Evolutionary conservation across 768 basidiomycete species (phyloP).

Genomic region (Suillus subalutaceus): DNA sequence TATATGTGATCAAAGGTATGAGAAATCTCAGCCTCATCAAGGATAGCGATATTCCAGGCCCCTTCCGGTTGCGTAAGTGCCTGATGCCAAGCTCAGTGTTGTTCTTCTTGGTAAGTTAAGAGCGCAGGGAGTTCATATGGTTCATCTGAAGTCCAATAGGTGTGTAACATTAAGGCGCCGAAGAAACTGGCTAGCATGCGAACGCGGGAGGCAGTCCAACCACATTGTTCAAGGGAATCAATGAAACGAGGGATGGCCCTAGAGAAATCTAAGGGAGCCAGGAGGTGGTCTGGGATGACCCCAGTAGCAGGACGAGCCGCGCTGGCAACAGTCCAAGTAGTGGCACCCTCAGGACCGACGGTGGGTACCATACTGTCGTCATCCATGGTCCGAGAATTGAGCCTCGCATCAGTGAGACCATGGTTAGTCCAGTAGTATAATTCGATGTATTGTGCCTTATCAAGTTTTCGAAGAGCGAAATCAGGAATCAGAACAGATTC

Average conservation of each 20-base stretch:
- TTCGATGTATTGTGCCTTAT: not conserved
- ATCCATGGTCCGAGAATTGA: accelerated
- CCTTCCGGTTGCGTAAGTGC: not conserved
- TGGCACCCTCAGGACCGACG: accelerated
- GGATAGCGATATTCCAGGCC: not conserved
- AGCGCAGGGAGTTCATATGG: no score
- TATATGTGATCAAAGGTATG: not conserved
- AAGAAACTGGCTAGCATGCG: no score
- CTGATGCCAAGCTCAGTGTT: not conserved
- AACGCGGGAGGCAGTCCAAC: not conserved
- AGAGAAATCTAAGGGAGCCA: not conserved
- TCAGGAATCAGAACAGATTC: not conserved
- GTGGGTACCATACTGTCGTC: not conserved
- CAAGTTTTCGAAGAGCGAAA: not conserved
- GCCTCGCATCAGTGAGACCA: not conserved
- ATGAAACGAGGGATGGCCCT: not conserved
- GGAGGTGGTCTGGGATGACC: not conserved
- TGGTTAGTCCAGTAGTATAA: not conserved
- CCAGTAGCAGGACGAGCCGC: not conserved
- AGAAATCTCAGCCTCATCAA: not conserved
- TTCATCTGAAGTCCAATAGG: not conserved
- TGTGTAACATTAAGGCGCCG: no score
- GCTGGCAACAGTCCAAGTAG: not conserved
- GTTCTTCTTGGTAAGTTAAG: not conserved
- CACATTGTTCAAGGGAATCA: not conserved